Evolutionary conservation across 73 alveolate species (phyloP), one percentile per base, ranked within the genome.

Genomic region (Paramecium caudatum): DNA sequence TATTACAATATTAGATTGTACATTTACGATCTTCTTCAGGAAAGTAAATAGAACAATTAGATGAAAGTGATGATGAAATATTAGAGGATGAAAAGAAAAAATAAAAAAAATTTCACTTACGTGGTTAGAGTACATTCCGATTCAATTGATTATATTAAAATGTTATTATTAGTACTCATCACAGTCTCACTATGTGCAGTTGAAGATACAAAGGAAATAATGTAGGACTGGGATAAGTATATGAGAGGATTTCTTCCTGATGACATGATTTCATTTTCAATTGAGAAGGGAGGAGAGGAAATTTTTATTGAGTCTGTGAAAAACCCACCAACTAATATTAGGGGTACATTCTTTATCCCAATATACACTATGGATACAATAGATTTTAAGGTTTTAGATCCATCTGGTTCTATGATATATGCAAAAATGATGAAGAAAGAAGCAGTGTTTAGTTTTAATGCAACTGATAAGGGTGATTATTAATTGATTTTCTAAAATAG

Each of bases 171-270:
- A 10, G 12, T 27, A 39, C 68, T 74, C 39, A 21, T 74, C 23
- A 12, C 47, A n/a, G 5, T 45, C 47, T 30, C 62, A 17, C 43
- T 27, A 41, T 36, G 69, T 17, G 21, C 46, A n/a, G 43, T 74
- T 0, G 88, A 74, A 5, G 88, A 74, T 21, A 37, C 62, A 13
- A 74, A 43, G 43, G 62, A 36, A 2, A 27, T 74, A 23, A 74
- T 74, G 88, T 23, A 41, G 32, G 88, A 74, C 19, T 74, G 88
- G 88, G 88, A 74, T 74, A 74, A 74, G 43, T 74, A 37, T 74
- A 74, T 74, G 88, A 41, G 88, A 45, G 88, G 88, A 32, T 74
- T 74, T 43, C 68, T 27, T 7, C 88, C 88, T 41, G 88, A 74
- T 74, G 88, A 74, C 43, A 36, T 74, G 62, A 74, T 74, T 27